Evolutionary conservation across 225 moss, liverwort and hornwort species (phyloP).

Genomic region (Straminergon stramineum): DNA sequence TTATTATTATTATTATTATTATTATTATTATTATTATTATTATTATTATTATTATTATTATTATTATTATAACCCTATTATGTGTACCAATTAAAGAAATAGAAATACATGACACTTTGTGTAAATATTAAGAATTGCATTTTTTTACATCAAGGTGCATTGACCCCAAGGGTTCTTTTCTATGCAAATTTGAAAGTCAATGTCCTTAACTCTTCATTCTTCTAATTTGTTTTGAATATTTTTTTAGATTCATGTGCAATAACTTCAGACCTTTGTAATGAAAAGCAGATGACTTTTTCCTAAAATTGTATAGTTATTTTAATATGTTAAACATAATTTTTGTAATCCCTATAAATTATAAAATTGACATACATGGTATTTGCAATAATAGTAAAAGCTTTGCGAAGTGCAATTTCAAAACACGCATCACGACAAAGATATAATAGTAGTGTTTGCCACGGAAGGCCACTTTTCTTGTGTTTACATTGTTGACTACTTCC

Average conservation of each 20-base stretch:
- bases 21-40: neutral
- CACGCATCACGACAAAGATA: conserved; percentile 68
- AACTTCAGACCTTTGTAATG: neutral
- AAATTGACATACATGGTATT: conserved; percentile 27
- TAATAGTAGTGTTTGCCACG: conserved; percentile 60
- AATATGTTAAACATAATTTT: neutral
- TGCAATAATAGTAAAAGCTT: conserved; percentile 57
- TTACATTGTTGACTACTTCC: neutral
- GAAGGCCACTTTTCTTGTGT: conserved; percentile 23
- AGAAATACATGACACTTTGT: neutral
- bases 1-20: too few species aligned
- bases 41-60: too few species aligned
- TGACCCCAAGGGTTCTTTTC: neutral
- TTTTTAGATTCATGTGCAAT: neutral
- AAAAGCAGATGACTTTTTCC: neutral
- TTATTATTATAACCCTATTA: too few species aligned
- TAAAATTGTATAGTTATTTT: too few species aligned
- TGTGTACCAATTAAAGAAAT: neutral
- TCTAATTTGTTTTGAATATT: neutral
- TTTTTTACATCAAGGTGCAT: neutral
- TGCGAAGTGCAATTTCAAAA: conserved; percentile 46
- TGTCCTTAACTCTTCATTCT: neutral
- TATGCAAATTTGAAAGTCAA: accelerated
- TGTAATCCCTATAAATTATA: too few species aligned
- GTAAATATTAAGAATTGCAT: too few species aligned